Percentiles rank a stretch among this genome's conserved stretches.
Evolutionary conservation across 306 rosid genomes (phyloP).

Genomic region (Chamaecrista fasciculata): DNA sequence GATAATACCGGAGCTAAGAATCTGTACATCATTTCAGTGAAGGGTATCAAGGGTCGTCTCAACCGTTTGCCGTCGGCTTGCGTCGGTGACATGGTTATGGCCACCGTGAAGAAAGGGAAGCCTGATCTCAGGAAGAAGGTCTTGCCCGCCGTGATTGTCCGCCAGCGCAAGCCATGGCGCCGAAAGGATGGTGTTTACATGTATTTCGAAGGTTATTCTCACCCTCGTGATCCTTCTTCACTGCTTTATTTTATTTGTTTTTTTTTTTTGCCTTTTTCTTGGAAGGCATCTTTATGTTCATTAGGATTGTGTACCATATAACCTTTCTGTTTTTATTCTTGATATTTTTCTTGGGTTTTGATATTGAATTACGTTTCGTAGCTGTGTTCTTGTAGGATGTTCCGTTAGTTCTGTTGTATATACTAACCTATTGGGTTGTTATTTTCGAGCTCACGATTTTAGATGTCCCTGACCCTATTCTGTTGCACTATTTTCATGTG

Average conservation of each 20-base stretch:
- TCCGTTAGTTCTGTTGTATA: neutral
- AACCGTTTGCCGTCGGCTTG: slow-evolving; percentile 91
- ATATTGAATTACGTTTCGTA: neutral
- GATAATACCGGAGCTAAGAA: slow-evolving; percentile 96
- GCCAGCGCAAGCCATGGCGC: slow-evolving; percentile 92
- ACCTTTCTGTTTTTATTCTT: no score
- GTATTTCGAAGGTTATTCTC: slow-evolving; percentile 73
- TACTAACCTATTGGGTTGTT: neutral
- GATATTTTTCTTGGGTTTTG: neutral
- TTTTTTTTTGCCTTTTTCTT: neutral
- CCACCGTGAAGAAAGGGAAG: slow-evolving; percentile 91
- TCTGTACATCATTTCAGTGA: slow-evolving; percentile 81
- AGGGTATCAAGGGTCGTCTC: slow-evolving; percentile 84
- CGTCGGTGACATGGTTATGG: slow-evolving; percentile 97
- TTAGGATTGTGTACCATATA: no score
- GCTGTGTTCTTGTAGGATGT: neutral
- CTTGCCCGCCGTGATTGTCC: slow-evolving; percentile 83
- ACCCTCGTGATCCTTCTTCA: neutral
- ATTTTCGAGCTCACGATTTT: neutral
- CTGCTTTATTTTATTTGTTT: neutral
- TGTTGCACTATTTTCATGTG: neutral
- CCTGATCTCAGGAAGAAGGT: slow-evolving; percentile 95
- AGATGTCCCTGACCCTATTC: neutral
- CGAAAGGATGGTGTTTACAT: slow-evolving; percentile 94
- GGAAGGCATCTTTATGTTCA: neutral